phyloP scores from a whole-genome alignment of 2,329 filamentous ascomycete species.

The Emmonsiellopsis sp. region DNA sequence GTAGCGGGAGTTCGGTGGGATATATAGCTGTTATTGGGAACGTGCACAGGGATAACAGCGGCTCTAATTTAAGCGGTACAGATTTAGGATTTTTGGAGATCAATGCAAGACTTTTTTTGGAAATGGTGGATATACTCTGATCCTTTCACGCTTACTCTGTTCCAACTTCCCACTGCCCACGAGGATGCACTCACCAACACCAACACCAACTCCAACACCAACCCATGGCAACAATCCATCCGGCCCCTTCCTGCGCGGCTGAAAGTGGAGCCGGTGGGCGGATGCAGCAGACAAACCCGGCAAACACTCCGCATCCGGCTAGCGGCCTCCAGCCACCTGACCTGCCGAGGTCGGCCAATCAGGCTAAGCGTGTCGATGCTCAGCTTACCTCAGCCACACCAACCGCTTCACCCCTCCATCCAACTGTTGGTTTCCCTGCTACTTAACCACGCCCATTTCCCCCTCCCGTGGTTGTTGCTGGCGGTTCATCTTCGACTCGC shows the following conservation, averaged over 20 bases:
- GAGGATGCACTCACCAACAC: background rate
- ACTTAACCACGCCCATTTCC: background rate
- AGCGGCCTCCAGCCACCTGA: background rate
- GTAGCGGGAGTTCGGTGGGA: background rate
- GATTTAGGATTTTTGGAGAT: background rate
- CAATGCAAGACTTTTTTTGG: background rate
- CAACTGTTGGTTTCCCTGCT: background rate
- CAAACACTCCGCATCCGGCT: background rate
- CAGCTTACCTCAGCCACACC: background rate
- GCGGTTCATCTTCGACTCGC: background rate
- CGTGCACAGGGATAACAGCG: background rate
- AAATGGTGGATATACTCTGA: background rate
- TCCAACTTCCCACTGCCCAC: background rate
- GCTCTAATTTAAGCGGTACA: background rate
- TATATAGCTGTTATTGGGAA: background rate
- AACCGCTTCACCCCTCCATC: background rate
- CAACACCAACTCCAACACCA: background rate
- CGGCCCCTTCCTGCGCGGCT: background rate
- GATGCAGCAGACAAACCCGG: background rate
- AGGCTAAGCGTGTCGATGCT: too few relatives aligned
- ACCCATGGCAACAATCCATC: too few relatives aligned
- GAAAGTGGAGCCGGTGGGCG: background rate
- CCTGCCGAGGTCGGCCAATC: too few relatives aligned
- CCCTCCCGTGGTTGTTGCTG: background rate
- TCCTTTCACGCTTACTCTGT: background rate